Conservation (phyloP, 2,329 filamentous ascomycete genomes). For the Xylariaceae sp. region DNA sequence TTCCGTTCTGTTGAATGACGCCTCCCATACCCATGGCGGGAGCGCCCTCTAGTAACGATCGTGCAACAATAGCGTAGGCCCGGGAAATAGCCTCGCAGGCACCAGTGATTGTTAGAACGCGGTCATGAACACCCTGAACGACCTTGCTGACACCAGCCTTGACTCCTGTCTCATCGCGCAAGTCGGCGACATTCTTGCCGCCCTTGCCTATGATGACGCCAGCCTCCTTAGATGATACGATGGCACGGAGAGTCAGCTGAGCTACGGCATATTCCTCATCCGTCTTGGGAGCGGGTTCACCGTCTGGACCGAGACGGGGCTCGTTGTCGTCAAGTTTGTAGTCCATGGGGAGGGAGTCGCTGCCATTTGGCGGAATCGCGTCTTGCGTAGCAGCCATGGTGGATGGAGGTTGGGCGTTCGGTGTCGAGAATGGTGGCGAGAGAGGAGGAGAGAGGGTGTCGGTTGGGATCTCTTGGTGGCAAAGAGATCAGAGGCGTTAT, state of each 20-base stretch:
- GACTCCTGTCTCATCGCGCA: slow-evolving; percentile 95
- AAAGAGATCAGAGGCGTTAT: slow-evolving; percentile 1
- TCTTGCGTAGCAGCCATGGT: slow-evolving; percentile 63
- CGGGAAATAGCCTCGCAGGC: slow-evolving; percentile 82
- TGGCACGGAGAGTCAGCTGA: slow-evolving; percentile 90
- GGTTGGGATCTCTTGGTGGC: slow-evolving; percentile 1
- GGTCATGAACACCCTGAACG: slow-evolving; percentile 93
- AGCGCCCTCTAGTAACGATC: slow-evolving; percentile 85
- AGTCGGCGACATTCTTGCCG: slow-evolving; percentile 95
- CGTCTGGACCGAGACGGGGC: slow-evolving; percentile 62
- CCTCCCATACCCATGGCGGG: slow-evolving; percentile 96
- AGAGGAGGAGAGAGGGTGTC: slow-evolving; percentile 2
- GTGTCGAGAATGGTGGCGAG: slow-evolving; percentile 6
- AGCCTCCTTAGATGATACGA: slow-evolving; percentile 98
- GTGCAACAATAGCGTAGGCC: slow-evolving; percentile 90
- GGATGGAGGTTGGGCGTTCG: slow-evolving; percentile 20
- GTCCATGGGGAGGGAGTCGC: slow-evolving; percentile 57
- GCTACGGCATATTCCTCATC: slow-evolving; percentile 95
- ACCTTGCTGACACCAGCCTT: slow-evolving; percentile 99
- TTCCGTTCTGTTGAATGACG: slow-evolving; percentile 79
- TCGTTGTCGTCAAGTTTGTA: slow-evolving; percentile 62
- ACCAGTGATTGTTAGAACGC: slow-evolving; percentile 92
- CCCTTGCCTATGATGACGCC: slow-evolving; percentile 99
- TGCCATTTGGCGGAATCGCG: slow-evolving; percentile 52
- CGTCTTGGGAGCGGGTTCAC: slow-evolving; percentile 79